A percentile compares a stretch with the other conserved stretches of the same genome.
Evolutionary conservation across 1,139 yeast species (phyloP).

Genomic region (Hanseniaspora sp.): DNA sequence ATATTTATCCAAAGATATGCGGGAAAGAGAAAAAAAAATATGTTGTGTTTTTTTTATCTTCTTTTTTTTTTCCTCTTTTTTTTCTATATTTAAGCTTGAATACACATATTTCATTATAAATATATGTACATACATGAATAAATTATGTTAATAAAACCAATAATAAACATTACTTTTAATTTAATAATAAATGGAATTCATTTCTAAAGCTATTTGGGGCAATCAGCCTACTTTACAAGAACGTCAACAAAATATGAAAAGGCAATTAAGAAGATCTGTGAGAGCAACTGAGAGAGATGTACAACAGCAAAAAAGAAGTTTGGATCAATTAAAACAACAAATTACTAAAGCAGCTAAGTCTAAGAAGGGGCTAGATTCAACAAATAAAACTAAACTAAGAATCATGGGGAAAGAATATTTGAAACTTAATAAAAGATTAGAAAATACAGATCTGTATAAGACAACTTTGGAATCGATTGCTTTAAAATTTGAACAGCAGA

Average conservation of each 20-base stretch:
- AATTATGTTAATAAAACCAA: too few species aligned
- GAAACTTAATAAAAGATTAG: slow-evolving; percentile 7
- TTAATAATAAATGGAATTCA: slow-evolving; percentile 69
- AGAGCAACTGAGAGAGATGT: slow-evolving; percentile 61
- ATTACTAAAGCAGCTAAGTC: slow-evolving; percentile 70
- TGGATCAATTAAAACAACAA: slow-evolving; percentile 63
- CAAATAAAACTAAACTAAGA: slow-evolving; percentile 24
- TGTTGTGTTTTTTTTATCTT: too few species aligned
- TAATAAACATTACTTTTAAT: too few species aligned
- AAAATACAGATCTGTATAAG: slow-evolving; percentile 54
- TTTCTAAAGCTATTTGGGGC: slow-evolving; percentile 84
- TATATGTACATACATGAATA: too few species aligned
- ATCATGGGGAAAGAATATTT: slow-evolving; percentile 10
- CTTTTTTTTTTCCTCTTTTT: too few species aligned
- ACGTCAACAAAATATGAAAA: slow-evolving; percentile 79
- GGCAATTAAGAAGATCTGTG: slow-evolving; percentile 64
- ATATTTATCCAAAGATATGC: too few species aligned
- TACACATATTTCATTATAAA: too few species aligned
- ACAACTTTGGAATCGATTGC: slow-evolving; percentile 79
- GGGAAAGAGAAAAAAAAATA: too few species aligned
- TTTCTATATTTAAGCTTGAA: too few species aligned
- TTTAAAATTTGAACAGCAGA: slow-evolving; percentile 85
- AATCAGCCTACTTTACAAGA: slow-evolving; percentile 73
- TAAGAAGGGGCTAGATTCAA: slow-evolving; percentile 73
- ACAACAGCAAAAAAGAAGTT: slow-evolving; percentile 52